Conservation (phyloP, 306 rosid species). For the Aeschynomene evenia region DNA sequence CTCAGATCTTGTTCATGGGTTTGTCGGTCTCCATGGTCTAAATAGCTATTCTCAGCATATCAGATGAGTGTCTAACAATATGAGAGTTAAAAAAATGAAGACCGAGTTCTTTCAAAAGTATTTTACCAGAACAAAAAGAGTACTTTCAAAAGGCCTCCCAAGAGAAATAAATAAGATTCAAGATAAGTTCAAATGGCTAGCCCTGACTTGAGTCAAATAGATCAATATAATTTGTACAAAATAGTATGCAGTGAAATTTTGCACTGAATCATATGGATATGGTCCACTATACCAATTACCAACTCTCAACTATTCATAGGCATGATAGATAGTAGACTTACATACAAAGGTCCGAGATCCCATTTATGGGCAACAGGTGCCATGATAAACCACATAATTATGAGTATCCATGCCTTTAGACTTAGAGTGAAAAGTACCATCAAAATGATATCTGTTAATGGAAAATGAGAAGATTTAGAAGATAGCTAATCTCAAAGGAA, state of each 20-base stretch:
- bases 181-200: background rate
- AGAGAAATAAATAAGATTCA: background rate
- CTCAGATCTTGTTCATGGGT: background rate
- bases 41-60: background rate
- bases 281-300: background rate
- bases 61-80: constrained; percentile 10
- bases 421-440: constrained; percentile 87
- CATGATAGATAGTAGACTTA: constrained; percentile 33
- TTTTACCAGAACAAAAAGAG: background rate
- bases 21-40: background rate
- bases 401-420: constrained; percentile 70
- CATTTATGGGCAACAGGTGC: constrained; percentile 89
- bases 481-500: constrained; percentile 19
- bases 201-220: constrained; percentile 16
- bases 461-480: constrained; percentile 38
- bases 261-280: constrained; percentile 5
- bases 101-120: background rate
- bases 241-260: background rate
- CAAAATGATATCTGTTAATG: constrained; percentile 76
- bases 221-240: constrained; percentile 9
- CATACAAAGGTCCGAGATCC: constrained; percentile 89
- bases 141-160: background rate
- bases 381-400: constrained; percentile 78
- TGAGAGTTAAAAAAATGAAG: background rate
- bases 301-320: constrained; percentile 1